A percentile compares a stretch with the other conserved stretches of the same genome.
Conservation (phyloP, 2,329 filamentous ascomycete species). For the Fusarium virguliforme region DNA sequence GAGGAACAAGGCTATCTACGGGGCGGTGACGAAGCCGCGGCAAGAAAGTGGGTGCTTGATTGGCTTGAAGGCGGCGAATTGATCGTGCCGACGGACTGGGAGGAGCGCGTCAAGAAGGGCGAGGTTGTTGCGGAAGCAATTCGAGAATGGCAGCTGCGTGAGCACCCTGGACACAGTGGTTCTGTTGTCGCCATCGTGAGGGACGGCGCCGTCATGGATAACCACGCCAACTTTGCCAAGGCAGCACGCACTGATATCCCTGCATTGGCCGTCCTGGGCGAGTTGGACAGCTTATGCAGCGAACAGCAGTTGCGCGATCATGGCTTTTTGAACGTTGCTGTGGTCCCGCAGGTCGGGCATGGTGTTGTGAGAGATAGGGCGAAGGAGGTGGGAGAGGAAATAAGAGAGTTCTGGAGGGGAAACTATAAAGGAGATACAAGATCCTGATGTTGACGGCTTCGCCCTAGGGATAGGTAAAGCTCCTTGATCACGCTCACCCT, state of each 20-base stretch:
- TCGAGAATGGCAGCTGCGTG: conserved; percentile 63
- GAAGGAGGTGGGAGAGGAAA: conserved; percentile 35
- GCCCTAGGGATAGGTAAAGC: too few relatives aligned
- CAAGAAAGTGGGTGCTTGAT: conserved; percentile 56
- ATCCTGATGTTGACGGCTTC: not conserved
- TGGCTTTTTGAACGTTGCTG: conserved; percentile 44
- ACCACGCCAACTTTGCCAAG: conserved; percentile 43
- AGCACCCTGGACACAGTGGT: conserved; percentile 63
- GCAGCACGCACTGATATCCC: conserved; percentile 31
- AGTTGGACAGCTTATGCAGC: conserved; percentile 45
- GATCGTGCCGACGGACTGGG: conserved; percentile 62
- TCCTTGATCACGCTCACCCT: too few relatives aligned
- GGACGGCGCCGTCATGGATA: conserved; percentile 62
- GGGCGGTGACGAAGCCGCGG: conserved; percentile 52
- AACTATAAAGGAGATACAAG: not conserved
- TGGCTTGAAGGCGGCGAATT: conserved; percentile 63
- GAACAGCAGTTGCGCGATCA: conserved; percentile 27
- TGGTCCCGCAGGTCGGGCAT: conserved; percentile 46
- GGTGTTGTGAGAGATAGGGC: conserved; percentile 49
- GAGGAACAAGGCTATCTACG: conserved; percentile 48
- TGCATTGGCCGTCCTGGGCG: conserved; percentile 46
- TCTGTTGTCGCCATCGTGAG: conserved; percentile 64
- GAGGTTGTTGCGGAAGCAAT: conserved; percentile 66
- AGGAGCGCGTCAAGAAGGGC: conserved; percentile 58
- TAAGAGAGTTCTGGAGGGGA: conserved; percentile 43